Conservation (phyloP, 1,284 basidiomycete genomes). For the Schizophyllum amplum region DNA sequence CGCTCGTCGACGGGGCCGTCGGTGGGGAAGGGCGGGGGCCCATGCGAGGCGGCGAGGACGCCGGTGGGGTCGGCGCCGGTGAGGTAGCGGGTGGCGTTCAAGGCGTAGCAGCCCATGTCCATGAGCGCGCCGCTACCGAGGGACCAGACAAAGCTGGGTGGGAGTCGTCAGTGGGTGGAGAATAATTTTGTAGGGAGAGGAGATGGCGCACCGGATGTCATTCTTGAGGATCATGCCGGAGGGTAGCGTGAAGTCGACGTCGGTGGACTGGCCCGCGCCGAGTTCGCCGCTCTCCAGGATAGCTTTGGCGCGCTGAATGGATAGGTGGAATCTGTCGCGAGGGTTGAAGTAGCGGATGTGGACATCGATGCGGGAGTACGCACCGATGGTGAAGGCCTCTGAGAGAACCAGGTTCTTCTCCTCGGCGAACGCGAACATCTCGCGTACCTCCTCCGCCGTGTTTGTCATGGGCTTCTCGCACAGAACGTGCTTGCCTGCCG, state of each 20-base stretch:
- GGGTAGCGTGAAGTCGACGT: slow-evolving; percentile 20
- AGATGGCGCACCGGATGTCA: slow-evolving; percentile 49
- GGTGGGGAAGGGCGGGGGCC: slow-evolving; percentile 15
- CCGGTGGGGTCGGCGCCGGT: slow-evolving; percentile 29
- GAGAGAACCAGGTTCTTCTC: slow-evolving; percentile 37
- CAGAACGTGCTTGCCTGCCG: slow-evolving; percentile 57
- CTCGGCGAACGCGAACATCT: slow-evolving; percentile 33
- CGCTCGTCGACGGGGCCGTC: slow-evolving; percentile 28
- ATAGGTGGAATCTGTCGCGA: slow-evolving; percentile 39
- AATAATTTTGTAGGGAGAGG: no score
- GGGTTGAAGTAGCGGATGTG: no score
- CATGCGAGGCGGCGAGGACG: slow-evolving; percentile 23
- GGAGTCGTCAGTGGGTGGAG: no score
- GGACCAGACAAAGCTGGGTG: no score
- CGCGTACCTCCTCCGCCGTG: slow-evolving; percentile 38
- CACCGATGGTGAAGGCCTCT: slow-evolving; percentile 47
- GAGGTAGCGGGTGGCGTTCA: slow-evolving; percentile 33
- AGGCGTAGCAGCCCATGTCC: slow-evolving; percentile 46
- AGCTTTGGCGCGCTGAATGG: slow-evolving; percentile 35
- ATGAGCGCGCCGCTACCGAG: slow-evolving; percentile 55
- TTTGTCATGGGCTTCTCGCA: slow-evolving; percentile 54
- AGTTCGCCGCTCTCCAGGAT: slow-evolving; percentile 33
- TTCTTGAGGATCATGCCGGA: slow-evolving; percentile 23
- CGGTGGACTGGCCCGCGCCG: slow-evolving; percentile 23
- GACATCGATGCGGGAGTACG: slow-evolving; percentile 2